Percentiles rank a stretch among this genome's conserved stretches.
These are phyloP conservation scores for Fusarium caatingaense DNA, from an alignment of 2,329 filamentous ascomycete species.

Conservation along the genomic window DNA sequence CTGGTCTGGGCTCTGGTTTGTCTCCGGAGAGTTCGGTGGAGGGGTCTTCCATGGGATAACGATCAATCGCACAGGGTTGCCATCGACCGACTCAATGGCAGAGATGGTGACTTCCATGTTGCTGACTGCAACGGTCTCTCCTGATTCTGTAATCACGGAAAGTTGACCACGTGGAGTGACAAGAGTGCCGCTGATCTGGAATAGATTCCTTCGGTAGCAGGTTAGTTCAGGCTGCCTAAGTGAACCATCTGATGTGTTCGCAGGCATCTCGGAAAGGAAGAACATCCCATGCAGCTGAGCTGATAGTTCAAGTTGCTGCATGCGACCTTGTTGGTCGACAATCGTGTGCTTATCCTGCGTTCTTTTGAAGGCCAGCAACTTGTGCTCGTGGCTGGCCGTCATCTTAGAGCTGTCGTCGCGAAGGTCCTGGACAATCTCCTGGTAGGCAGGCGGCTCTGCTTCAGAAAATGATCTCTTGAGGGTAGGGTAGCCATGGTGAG, in stretches of 20 bases:
- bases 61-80: constrained; percentile 90
- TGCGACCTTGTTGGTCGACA: constrained; percentile 68
- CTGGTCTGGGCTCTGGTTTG: constrained; percentile 76
- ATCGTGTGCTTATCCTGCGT: constrained; percentile 70
- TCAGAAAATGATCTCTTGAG: constrained; percentile 70
- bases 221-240: constrained; percentile 83
- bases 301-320: constrained; percentile 70
- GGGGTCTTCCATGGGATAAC: constrained; percentile 99
- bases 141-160: constrained; percentile 84
- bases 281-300: constrained; percentile 91
- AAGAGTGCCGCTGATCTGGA: constrained; percentile 92
- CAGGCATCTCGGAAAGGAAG: constrained; percentile 83
- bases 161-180: constrained; percentile 82
- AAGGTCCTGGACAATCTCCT: constrained; percentile 71
- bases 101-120: constrained; percentile 89
- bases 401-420: constrained; percentile 68
- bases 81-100: constrained; percentile 94
- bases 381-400: constrained; percentile 70
- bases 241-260: constrained; percentile 67
- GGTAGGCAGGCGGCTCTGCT: constrained; percentile 65
- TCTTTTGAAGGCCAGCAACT: constrained; percentile 68
- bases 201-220: constrained; percentile 94
- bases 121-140: constrained; percentile 84
- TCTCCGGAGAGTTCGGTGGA: constrained; percentile 78
- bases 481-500: constrained; percentile 65